Evolutionary conservation across 768 basidiomycete species (phyloP), one percentile per base, ranked within the genome.

Genomic region (Leccinum incarnatum): DNA sequence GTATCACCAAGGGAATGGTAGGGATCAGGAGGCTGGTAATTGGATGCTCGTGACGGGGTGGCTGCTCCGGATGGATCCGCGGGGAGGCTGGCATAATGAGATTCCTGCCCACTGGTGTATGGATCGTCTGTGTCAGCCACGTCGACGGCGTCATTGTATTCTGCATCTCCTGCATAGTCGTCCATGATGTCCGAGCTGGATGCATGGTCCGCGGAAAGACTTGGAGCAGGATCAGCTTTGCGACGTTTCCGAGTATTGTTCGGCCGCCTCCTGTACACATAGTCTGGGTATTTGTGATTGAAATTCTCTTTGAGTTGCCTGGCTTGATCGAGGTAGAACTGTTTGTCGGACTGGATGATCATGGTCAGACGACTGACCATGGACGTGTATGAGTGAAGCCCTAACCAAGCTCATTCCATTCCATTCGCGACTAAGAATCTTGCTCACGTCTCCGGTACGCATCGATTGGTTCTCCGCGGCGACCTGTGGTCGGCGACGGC

Each of bases 401-500:
- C 80, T 77, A 65, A 89, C 92, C 76, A 86, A 74, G 45, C 77
- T 77, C 91, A 94, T 93, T 34, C 81, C 72, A 60, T 84, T 89
- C 92, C 92, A 94, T 74, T 94, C 92, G 59, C 86, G 88, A 75
- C 86, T 88, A 61, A 94, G 77, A 55, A 94, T 85, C 75, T 94
- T 94, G 77, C 87, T 89, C 55, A 94, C 91, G 67, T 94, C 92
- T 15, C 92, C 92, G 0, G 92, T 94, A 42, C 92, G 86, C 89
- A 94, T 88, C 48, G 89, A 83, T 71, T 92, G 91, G 70, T 94
- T 89, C 62, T 89, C 88, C n/a, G 89, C 84, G 8, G 89, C 85
- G 34, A 94, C 89, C 72, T 94, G 89, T 17, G 91, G 91, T 46
- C 91, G 78, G 57, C 91, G 81, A 54, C 87, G 81, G 23, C 91